These are phyloP conservation scores for Paxillus rubicundulus DNA, from an alignment of 768 basidiomycete species.

Conservation along the genomic window DNA sequence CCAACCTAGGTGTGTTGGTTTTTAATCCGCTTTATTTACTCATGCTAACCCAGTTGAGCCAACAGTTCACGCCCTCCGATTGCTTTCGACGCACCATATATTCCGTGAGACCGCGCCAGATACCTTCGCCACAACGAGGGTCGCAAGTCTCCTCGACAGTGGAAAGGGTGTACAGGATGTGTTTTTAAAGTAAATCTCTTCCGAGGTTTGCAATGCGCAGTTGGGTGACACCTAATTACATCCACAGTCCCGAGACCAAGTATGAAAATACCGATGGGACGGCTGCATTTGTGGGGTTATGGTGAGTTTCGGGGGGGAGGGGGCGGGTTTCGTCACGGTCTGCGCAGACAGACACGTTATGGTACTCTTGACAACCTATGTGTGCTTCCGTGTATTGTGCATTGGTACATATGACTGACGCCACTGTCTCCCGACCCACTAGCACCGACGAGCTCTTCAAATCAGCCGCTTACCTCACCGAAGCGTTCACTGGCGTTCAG, in stretches of 20 bases:
- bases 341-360: background rate
- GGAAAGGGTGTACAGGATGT: slow-evolving; percentile 55
- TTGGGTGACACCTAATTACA: background rate
- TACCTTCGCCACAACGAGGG: slow-evolving; percentile 69
- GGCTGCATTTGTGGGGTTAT: slow-evolving; percentile 68
- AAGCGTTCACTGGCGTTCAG: slow-evolving; percentile 47
- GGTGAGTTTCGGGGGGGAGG: slow-evolving; percentile 39
- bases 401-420: slow-evolving; percentile 4
- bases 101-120: slow-evolving; percentile 67
- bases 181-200: slow-evolving; percentile 41
- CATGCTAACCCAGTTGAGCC: background rate
- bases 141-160: slow-evolving; percentile 66
- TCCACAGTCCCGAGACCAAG: slow-evolving; percentile 56
- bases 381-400: background rate
- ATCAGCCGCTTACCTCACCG: slow-evolving; percentile 71
- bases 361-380: background rate
- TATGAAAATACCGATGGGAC: slow-evolving; percentile 65
- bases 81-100: slow-evolving; percentile 78
- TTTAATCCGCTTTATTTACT: background rate
- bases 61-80: slow-evolving; percentile 67
- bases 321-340: too few species aligned
- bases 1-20: slow-evolving; percentile 14
- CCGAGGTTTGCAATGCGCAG: background rate
- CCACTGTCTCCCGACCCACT: background rate
- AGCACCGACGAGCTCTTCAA: slow-evolving; percentile 80